Conservation (phyloP, 257 asterid species). For the Galeopsis tetrahit region DNA sequence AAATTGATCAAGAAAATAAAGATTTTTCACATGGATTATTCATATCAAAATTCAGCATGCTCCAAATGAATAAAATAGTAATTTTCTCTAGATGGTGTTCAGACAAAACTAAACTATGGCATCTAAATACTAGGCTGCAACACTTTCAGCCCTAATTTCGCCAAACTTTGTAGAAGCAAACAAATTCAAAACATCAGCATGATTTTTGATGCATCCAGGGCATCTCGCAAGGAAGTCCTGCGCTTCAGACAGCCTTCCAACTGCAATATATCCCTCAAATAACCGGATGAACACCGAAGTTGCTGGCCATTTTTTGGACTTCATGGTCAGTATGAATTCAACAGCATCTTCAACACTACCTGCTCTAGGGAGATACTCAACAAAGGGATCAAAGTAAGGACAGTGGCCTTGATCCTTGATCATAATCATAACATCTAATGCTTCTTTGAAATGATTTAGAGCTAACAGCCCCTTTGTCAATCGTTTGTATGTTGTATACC, state of each 20-base stretch:
- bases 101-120: conserved; percentile 35
- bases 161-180: conserved; percentile 48
- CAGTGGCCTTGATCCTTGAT: conserved; percentile 77
- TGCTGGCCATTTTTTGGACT: conserved; percentile 57
- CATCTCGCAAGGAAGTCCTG: conserved; percentile 74
- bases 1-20: not conserved
- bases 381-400: conserved; percentile 61
- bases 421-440: conserved; percentile 60
- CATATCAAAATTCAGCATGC: conserved; percentile 17
- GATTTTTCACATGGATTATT: conserved; percentile 12
- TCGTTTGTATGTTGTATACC: conserved; percentile 62
- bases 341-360: conserved; percentile 79
- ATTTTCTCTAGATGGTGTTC: conserved; percentile 6
- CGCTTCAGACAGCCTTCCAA: conserved; percentile 65
- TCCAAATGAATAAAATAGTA: not conserved
- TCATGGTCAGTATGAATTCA: conserved; percentile 50
- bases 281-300: conserved; percentile 52
- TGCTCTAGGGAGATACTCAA: conserved; percentile 51
- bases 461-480: conserved; percentile 62
- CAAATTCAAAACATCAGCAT: conserved; percentile 74
- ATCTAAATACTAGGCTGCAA: conserved; percentile 46
- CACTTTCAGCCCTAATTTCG: conserved; percentile 34
- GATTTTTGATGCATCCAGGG: conserved; percentile 60
- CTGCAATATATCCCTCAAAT: conserved; percentile 63
- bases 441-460: conserved; percentile 55